Percentiles rank a stretch among this genome's conserved stretches.
These are phyloP conservation scores for Fomitopsis serialis DNA, from an alignment of 768 basidiomycete species.

Conservation along the genomic window DNA sequence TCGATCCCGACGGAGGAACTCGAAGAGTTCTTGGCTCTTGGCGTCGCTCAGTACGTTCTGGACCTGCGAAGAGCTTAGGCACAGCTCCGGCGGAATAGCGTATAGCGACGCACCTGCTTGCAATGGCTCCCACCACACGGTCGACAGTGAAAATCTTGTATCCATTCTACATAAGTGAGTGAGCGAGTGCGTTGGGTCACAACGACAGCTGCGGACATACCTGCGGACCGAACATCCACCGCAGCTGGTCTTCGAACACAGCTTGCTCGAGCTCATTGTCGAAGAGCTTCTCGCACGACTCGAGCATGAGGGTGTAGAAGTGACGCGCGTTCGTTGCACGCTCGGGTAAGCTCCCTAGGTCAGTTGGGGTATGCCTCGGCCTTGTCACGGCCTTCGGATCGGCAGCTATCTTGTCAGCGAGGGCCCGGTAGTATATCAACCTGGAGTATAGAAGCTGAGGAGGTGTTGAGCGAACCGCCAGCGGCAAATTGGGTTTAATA, in stretches of 20 bases:
- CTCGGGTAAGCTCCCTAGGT: slow-evolving; percentile 30
- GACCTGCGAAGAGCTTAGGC: slow-evolving; percentile 32
- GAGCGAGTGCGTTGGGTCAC: background rate
- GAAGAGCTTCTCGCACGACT: slow-evolving; percentile 85
- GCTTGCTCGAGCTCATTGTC: slow-evolving; percentile 87
- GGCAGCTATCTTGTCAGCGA: slow-evolving; percentile 44
- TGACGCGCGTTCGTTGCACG: slow-evolving; percentile 45
- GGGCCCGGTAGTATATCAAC: slow-evolving; percentile 71
- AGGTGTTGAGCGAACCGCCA: background rate
- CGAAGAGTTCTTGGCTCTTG: slow-evolving; percentile 69
- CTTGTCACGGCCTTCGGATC: slow-evolving; percentile 19
- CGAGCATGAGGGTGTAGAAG: slow-evolving; percentile 80
- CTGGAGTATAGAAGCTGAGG: slow-evolving; percentile 77
- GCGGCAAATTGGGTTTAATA: slow-evolving; percentile 19
- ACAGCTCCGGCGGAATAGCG: background rate
- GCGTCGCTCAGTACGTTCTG: slow-evolving; percentile 64
- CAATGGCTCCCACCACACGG: slow-evolving; percentile 79
- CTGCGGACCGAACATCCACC: slow-evolving; percentile 81
- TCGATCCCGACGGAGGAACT: slow-evolving; percentile 65
- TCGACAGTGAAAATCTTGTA: slow-evolving; percentile 94
- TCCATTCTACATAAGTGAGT: slow-evolving; percentile 52
- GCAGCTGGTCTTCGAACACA: slow-evolving; percentile 87
- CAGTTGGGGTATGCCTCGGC: slow-evolving; percentile 31
- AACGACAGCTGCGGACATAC: slow-evolving; percentile 29
- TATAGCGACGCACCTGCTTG: slow-evolving; percentile 61